phyloP scores from a whole-genome alignment of 2,329 filamentous ascomycete genomes.

The Aspergillus flavus region DNA sequence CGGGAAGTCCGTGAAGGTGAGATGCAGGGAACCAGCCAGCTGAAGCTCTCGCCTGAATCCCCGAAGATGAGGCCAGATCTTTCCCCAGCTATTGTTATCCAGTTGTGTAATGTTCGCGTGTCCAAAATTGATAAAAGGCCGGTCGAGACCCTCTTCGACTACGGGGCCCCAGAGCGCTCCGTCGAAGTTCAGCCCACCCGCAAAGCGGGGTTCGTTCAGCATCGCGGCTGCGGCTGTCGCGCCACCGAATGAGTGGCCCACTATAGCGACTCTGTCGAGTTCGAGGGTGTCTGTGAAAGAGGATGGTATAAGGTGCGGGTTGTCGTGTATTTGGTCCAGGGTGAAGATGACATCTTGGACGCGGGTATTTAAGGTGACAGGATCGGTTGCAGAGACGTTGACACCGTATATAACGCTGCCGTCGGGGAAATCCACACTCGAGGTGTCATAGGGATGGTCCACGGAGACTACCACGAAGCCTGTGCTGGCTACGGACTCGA shows the following conservation, averaged over 20 bases:
- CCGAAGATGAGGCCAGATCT: not conserved
- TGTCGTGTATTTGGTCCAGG: slow-evolving; percentile 2
- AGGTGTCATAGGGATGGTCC: slow-evolving; percentile 26
- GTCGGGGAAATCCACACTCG: slow-evolving; percentile 26
- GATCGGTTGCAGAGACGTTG: not conserved
- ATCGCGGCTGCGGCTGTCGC: slow-evolving; percentile 30
- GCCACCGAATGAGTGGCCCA: slow-evolving; percentile 43
- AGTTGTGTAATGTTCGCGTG: not conserved
- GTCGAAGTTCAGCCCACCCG: slow-evolving; percentile 39
- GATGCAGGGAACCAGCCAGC: not conserved
- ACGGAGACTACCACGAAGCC: slow-evolving; percentile 2
- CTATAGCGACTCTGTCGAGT: slow-evolving; percentile 17
- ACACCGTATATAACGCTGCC: slow-evolving; percentile 8
- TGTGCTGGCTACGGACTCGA: not conserved
- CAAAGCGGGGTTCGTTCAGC: slow-evolving; percentile 25
- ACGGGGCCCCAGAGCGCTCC: slow-evolving; percentile 29
- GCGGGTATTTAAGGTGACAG: not conserved
- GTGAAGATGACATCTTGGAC: slow-evolving; percentile 8
- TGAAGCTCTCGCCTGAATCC: not conserved
- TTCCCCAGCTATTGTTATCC: not conserved
- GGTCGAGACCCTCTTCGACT: slow-evolving; percentile 3
- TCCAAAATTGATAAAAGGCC: not conserved
- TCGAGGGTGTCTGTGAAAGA: slow-evolving; percentile 6
- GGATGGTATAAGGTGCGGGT: not conserved
- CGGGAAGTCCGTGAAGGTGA: not conserved